Evolutionary conservation across 1,139 yeast genomes (phyloP).

Genomic region (Candida buenavistaensis): DNA sequence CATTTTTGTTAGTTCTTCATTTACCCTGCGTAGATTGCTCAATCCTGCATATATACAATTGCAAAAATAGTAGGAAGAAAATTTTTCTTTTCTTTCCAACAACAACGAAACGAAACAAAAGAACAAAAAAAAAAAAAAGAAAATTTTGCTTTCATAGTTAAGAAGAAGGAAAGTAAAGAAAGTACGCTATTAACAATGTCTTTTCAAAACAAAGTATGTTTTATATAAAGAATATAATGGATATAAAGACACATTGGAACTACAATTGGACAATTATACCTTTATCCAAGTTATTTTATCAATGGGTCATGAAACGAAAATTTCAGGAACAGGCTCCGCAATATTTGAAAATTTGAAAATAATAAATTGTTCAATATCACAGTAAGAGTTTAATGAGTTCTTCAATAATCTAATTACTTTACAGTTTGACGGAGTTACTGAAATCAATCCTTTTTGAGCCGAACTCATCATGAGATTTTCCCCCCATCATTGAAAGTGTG

Average conservation of each 20-base stretch:
- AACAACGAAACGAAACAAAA: background rate
- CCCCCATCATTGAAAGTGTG: no score
- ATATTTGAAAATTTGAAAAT: no score
- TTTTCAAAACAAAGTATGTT: constrained; percentile 52
- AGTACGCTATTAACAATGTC: constrained; percentile 32
- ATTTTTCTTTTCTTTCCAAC: constrained; percentile 1
- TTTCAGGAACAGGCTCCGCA: no score
- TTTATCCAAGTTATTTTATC: no score
- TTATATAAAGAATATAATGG: background rate
- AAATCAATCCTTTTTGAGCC: no score
- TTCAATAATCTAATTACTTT: no score
- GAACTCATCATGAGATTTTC: no score
- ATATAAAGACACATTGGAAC: background rate
- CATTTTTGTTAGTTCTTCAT: background rate
- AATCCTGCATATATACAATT: background rate
- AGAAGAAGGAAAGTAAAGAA: constrained; percentile 9
- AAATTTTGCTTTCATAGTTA: constrained; percentile 16
- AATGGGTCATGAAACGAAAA: no score
- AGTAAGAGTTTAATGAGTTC: no score
- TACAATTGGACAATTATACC: background rate
- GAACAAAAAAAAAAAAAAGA: constrained; percentile 2
- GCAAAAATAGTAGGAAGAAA: no score
- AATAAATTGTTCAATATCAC: no score
- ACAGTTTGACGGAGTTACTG: no score
- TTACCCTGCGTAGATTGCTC: background rate